Evolutionary conservation across 805 yeast species (phyloP).

Genomic region (Wickerhamiella galacta): DNA sequence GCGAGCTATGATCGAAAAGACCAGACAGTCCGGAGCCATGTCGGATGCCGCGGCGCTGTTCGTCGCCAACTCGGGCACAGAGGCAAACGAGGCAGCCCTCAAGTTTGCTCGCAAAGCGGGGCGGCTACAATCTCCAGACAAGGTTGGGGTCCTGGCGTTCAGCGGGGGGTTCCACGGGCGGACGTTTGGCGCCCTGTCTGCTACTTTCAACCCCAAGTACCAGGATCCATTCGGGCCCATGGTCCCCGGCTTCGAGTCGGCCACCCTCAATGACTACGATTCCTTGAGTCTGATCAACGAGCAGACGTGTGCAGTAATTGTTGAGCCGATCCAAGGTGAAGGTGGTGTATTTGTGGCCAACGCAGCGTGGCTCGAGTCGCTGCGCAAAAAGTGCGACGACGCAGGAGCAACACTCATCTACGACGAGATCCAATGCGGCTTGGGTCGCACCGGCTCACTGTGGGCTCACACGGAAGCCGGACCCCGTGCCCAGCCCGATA

Average conservation of each 20-base stretch:
- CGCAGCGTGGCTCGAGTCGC: conserved; percentile 42
- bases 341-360: conserved; percentile 75
- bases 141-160: conserved; percentile 72
- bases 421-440: conserved; percentile 95
- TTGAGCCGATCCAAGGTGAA: conserved; percentile 97
- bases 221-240: conserved; percentile 83
- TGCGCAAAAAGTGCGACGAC: conserved; percentile 50
- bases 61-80: conserved; percentile 58
- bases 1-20: conserved; percentile 48
- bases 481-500: conserved; percentile 79
- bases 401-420: conserved; percentile 64
- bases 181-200: conserved; percentile 81
- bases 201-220: conserved; percentile 84
- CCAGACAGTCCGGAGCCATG: conserved; percentile 66
- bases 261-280: conserved; percentile 41
- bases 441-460: conserved; percentile 78
- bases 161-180: conserved; percentile 89
- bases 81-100: conserved; percentile 66
- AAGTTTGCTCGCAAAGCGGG: conserved; percentile 75
- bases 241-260: conserved; percentile 73
- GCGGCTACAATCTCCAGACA: conserved; percentile 29
- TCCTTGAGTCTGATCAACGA: conserved; percentile 44
- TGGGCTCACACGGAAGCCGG: conserved; percentile 84
- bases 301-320: conserved; percentile 76
- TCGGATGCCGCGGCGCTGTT: conserved; percentile 57